Base-by-base conservation (phyloP, 2,329 filamentous ascomycete genomes). In the Monilinia laxa region DNA sequence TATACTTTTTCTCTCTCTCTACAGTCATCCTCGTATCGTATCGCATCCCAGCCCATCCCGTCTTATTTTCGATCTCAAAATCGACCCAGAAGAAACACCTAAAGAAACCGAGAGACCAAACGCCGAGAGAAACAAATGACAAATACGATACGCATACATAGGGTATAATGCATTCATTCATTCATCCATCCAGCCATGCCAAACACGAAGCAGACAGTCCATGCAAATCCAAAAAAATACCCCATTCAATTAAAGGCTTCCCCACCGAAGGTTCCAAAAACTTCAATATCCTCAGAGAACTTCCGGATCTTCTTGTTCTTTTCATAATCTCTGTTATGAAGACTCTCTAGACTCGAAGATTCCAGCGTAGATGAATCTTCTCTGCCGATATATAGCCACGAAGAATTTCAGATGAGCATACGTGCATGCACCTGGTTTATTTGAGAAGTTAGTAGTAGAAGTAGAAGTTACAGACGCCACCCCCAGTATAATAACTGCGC, bases 91-190 rank as follows among this genome's bases (percentile, higher is more conserved):
- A 42, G 40, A 42, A 9, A 7, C 23, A 3, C n/a, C n/a, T 1
- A 25, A 58, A 11, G 23, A 40, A 58, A 25, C 6, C 55, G 20
- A 40, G 23, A 20, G 42, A 20, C 7, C 5, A 45, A 58, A 58
- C 55, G 55, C 23, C 14, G 3, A 23, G 6, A 52, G 47, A 49
- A 45, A 18, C 23, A 58, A 45, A 58, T 47, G 38, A 18, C 20
- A 57, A 31, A 45, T 58, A 47, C 25, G 40, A 58, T 47, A 58
- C 40, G 56, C 56, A 45, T 58, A 47, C 14, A 47, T 35, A 35
- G 57, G 57, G 57, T 49, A 59, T 59, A 59, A 49, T 59, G 58
- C 40, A 60, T 51, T n/a, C 57, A 23, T 35, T 18, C 42, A 35
- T 12, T 31, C 20, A 60, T 6, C 12, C 28, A 51, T 38, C 23